Evolutionary conservation across 208 protist genomes (phyloP).

Genomic region (Spongospora subterranea): DNA sequence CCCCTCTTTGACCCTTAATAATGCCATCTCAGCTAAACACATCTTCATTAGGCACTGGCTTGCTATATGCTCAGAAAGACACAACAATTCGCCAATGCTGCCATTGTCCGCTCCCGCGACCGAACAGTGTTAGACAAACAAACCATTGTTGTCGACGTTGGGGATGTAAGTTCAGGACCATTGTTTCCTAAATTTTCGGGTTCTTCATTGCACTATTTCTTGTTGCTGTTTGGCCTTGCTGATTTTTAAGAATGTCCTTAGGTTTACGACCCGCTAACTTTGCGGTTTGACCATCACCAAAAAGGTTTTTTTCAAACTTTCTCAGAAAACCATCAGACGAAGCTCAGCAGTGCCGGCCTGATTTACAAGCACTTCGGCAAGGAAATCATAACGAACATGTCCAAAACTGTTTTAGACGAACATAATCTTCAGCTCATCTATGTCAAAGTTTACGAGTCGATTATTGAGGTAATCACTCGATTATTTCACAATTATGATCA

Average conservation of each 20-base stretch:
- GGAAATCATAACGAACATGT: conserved; percentile 84
- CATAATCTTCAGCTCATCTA: neutral
- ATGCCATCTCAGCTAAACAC: too few species aligned
- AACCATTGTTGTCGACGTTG: conserved; percentile 54
- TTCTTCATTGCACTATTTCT: neutral
- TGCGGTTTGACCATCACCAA: conserved; percentile 86
- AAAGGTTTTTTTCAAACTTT: conserved; percentile 86
- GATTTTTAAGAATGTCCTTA: too few species aligned
- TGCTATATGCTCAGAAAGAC: neutral
- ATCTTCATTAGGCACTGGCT: conserved; percentile 34
- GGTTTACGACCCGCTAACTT: neutral
- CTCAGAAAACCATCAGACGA: conserved; percentile 80
- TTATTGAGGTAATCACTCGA: conserved; percentile 8
- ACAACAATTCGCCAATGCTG: neutral
- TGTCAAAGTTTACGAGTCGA: neutral
- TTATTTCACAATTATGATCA: too few species aligned
- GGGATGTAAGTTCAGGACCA: neutral
- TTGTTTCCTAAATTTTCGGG: neutral
- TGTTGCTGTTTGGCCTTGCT: too few species aligned
- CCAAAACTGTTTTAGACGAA: neutral
- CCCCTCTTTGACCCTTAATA: too few species aligned
- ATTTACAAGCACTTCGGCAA: conserved; percentile 92
- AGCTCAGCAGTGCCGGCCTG: conserved; percentile 87
- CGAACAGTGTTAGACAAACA: neutral
- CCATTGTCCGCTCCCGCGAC: neutral